These are phyloP conservation scores for Colletotrichum graminicola DNA, from an alignment of 2,329 filamentous ascomycete genomes.

Conservation along the genomic window DNA sequence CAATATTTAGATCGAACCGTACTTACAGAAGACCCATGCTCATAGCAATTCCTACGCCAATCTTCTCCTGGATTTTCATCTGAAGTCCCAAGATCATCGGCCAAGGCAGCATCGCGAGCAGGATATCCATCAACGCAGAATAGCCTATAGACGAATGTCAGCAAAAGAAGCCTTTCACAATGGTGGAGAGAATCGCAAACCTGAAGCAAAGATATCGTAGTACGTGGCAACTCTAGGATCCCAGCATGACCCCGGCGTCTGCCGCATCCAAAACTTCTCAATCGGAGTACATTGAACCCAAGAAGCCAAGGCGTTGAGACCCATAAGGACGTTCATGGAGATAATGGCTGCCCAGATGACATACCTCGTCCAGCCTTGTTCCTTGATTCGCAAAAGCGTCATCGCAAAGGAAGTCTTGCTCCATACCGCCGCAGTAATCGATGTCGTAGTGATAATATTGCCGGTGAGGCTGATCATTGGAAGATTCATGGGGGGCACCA, in stretches of 20 bases:
- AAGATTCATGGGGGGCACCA: conserved; percentile 34
- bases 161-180: neutral
- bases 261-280: conserved; percentile 26
- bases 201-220: conserved; percentile 42
- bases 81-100: conserved; percentile 40
- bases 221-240: conserved; percentile 30
- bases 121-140: conserved; percentile 35
- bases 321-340: conserved; percentile 49
- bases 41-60: conserved; percentile 39
- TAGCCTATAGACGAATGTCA: neutral
- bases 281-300: conserved; percentile 43
- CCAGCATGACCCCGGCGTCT: conserved; percentile 36
- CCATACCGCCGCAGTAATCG: conserved; percentile 51
- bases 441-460: conserved; percentile 48
- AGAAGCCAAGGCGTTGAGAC: conserved; percentile 42
- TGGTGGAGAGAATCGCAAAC: conserved; percentile 6
- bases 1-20: neutral
- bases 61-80: conserved; percentile 38
- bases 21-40: conserved; percentile 41
- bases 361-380: conserved; percentile 45
- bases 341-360: conserved; percentile 51
- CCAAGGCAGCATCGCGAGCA: conserved; percentile 39
- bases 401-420: conserved; percentile 56
- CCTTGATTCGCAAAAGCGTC: conserved; percentile 51
- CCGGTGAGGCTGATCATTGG: conserved; percentile 42